Percentiles rank a stretch among this genome's conserved stretches.
Evolutionary conservation across 441 rosid species (phyloP).

Genomic region (Jatropha multifida): DNA sequence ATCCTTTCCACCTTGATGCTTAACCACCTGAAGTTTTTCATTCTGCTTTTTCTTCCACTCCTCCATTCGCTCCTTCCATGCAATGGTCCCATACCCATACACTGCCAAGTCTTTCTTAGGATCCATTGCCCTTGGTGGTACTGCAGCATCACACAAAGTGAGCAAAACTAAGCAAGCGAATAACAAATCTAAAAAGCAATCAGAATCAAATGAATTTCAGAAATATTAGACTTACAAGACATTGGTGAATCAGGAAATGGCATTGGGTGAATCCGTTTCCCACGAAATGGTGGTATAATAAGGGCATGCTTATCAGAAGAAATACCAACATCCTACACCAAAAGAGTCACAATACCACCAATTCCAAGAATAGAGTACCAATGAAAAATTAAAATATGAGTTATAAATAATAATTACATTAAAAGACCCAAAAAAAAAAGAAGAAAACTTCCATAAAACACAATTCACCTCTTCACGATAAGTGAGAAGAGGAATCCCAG

Average conservation of each 20-base stretch:
- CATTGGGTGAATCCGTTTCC: conserved; percentile 53
- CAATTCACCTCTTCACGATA: conserved; percentile 58
- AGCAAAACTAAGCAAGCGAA: conserved; percentile 13
- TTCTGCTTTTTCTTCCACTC: conserved; percentile 88
- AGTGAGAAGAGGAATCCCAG: conserved; percentile 60
- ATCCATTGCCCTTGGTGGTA: conserved; percentile 85
- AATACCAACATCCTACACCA: conserved; percentile 54
- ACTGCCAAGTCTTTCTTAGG: conserved; percentile 87
- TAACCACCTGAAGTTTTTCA: conserved; percentile 78
- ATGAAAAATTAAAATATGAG: neutral
- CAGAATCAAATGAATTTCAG: conserved; percentile 5
- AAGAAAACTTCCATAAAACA: neutral
- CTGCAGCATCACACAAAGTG: conserved; percentile 36
- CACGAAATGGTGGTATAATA: conserved; percentile 53
- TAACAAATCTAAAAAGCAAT: conserved; percentile 5
- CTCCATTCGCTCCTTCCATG: conserved; percentile 96
- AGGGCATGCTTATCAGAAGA: conserved; percentile 67
- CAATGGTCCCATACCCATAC: conserved; percentile 93
- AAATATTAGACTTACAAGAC: conserved; percentile 41
- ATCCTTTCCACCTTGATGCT: conserved; percentile 52
- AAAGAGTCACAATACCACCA: conserved; percentile 10
- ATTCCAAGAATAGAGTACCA: neutral
- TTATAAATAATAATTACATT: neutral
- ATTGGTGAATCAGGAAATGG: conserved; percentile 50
- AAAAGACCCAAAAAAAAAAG: conserved; percentile 5